Evolutionary conservation across 2,329 filamentous ascomycete genomes (phyloP).

Genomic region (Arthroderma uncinatum): DNA sequence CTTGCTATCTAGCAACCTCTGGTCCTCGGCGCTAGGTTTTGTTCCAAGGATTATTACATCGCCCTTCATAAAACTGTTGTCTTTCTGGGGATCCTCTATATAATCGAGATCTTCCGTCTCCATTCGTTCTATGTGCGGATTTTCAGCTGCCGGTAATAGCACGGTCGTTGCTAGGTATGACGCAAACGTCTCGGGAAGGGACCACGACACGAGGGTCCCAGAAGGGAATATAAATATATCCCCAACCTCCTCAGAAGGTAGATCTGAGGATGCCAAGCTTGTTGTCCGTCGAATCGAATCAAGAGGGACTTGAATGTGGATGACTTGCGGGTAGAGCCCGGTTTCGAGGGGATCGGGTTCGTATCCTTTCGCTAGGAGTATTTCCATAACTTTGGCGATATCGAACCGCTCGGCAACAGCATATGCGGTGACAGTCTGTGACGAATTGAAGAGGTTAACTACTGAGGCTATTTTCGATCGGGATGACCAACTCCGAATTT

Average conservation of each 20-base stretch:
- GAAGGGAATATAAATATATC: conserved; percentile 96
- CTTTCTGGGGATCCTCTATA: conserved; percentile 58
- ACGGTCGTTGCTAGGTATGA: conserved; percentile 57
- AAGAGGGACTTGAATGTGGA: conserved; percentile 46
- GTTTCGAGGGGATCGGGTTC: conserved; percentile 52
- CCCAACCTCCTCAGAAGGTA: conserved; percentile 45
- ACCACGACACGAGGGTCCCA: conserved; percentile 88
- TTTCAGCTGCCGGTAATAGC: conserved; percentile 63
- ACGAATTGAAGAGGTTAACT: conserved; percentile 6
- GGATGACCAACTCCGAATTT: neutral
- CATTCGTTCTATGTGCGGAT: conserved; percentile 57
- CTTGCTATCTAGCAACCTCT: conserved; percentile 15
- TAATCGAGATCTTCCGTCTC: conserved; percentile 91
- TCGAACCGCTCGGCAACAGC: conserved; percentile 59
- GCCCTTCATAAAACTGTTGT: conserved; percentile 67
- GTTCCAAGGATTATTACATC: conserved; percentile 86
- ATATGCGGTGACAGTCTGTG: conserved; percentile 50
- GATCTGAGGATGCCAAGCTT: conserved; percentile 30
- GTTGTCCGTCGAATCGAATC: conserved; percentile 36
- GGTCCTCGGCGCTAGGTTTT: conserved; percentile 35
- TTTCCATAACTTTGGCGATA: conserved; percentile 45
- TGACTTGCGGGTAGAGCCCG: conserved; percentile 53
- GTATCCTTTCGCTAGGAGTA: conserved; percentile 49
- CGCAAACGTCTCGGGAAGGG: conserved; percentile 64
- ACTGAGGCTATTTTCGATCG: neutral